These are phyloP conservation scores for Melocanna baccifera DNA, from an alignment of 176 grass and related monocot species.

Conservation along the genomic window DNA sequence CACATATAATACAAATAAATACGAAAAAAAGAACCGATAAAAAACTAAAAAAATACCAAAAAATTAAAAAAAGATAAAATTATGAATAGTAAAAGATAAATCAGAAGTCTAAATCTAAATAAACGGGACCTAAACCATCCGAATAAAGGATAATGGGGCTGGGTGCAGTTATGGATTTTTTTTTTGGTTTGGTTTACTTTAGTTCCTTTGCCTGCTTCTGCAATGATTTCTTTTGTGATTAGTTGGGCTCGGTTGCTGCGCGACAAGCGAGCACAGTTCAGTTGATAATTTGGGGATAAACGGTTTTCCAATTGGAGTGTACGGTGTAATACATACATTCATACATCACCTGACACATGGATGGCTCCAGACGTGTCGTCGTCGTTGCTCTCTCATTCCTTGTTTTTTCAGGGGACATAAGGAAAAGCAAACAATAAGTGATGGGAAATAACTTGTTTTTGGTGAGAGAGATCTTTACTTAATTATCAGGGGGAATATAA, in stretches of 20 bases:
- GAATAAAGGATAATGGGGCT: constrained; percentile 33
- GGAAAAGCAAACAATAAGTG: constrained; percentile 24
- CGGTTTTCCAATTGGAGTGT: constrained; percentile 14
- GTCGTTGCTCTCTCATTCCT: constrained; percentile 8
- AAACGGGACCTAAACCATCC: not conserved
- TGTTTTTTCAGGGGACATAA: not conserved
- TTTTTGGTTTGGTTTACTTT: constrained; percentile 29
- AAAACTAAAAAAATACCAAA: too few species aligned
- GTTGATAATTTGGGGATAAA: constrained; percentile 40
- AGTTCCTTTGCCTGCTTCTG: constrained; percentile 32
- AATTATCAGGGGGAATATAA: constrained; percentile 2
- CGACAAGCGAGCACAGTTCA: constrained; percentile 27
- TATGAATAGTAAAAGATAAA: too few species aligned
- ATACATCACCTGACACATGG: constrained; percentile 38
- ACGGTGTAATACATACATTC: constrained; percentile 25
- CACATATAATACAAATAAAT: too few species aligned
- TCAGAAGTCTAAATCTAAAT: too few species aligned
- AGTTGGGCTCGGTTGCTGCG: constrained; percentile 43
- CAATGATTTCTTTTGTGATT: constrained; percentile 44
- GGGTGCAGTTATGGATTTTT: constrained; percentile 18
- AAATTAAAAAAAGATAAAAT: too few species aligned
- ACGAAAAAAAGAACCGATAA: too few species aligned
- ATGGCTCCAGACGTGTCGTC: constrained; percentile 29
- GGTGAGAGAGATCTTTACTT: constrained; percentile 23
- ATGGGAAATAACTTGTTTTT: constrained; percentile 32